A percentile compares a stretch with the other conserved stretches of the same genome.
phyloP scores from a whole-genome alignment of 1,284 basidiomycete species.

The Leccinum colubrinum region DNA sequence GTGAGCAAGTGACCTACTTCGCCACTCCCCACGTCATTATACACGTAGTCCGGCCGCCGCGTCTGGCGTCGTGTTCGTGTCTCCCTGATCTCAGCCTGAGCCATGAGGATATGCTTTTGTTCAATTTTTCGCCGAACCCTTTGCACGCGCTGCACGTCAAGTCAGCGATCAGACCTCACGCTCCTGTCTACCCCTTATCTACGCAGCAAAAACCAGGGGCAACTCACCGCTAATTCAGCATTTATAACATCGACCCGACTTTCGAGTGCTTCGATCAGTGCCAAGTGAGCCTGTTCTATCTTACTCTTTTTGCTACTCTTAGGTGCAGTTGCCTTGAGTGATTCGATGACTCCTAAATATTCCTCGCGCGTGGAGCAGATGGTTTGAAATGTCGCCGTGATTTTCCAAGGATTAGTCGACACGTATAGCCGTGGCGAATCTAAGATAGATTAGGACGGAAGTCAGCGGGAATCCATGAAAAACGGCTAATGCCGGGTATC shows the following conservation, averaged over 20 bases:
- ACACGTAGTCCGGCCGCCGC: slow-evolving; percentile 74
- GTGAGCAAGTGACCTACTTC: slow-evolving; percentile 45
- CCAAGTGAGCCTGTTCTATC: slow-evolving; percentile 54
- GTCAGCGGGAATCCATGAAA: slow-evolving; percentile 35
- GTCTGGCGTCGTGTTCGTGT: slow-evolving; percentile 72
- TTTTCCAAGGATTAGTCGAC: slow-evolving; percentile 85
- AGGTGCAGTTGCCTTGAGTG: slow-evolving; percentile 53
- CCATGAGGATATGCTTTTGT: slow-evolving; percentile 59
- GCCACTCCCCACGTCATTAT: slow-evolving; percentile 60
- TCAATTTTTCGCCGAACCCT: slow-evolving; percentile 66
- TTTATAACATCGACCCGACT: slow-evolving; percentile 62
- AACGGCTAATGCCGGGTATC: slow-evolving; percentile 40
- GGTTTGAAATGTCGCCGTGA: slow-evolving; percentile 67
- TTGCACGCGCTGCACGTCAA: slow-evolving; percentile 56
- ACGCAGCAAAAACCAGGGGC: slow-evolving; percentile 8
- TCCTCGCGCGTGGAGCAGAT: slow-evolving; percentile 69
- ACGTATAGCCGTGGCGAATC: slow-evolving; percentile 78
- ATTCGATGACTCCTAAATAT: slow-evolving; percentile 60
- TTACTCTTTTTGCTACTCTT: slow-evolving; percentile 50
- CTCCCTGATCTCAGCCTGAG: slow-evolving; percentile 72
- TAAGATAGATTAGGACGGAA: slow-evolving; percentile 39
- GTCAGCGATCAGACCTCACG: slow-evolving; percentile 27
- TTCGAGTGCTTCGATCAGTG: slow-evolving; percentile 61
- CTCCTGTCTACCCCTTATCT: slow-evolving; percentile 18
- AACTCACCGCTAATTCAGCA: slow-evolving; percentile 64